Evolutionary conservation across 2,329 filamentous ascomycete species (phyloP).

Genomic region (Coniochaeta sp.): DNA sequence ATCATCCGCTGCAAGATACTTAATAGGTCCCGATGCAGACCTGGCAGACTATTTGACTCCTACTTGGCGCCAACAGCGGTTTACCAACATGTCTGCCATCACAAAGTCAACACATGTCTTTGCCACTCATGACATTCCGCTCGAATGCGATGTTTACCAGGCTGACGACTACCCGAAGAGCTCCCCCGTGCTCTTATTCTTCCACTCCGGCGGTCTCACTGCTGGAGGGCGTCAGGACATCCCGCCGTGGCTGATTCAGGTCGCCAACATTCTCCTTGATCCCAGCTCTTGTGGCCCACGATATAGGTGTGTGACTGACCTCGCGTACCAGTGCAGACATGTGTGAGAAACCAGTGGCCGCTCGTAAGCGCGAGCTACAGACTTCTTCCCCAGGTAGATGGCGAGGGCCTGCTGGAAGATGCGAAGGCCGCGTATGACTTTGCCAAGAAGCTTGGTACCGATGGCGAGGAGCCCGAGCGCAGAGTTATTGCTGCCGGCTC

Average conservation of each 20-base stretch:
- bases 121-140: constrained; percentile 21
- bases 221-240: constrained; percentile 22
- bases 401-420: constrained; percentile 21
- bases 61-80: not conserved
- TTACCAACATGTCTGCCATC: constrained; percentile 4
- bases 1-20: not conserved
- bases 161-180: constrained; percentile 13
- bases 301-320: not conserved
- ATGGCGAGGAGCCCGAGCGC: constrained; percentile 6
- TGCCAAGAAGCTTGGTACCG: constrained; percentile 14
- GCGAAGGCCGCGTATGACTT: constrained; percentile 23
- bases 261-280: constrained; percentile 14
- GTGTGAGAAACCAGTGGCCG: constrained; percentile 22
- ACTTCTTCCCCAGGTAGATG: constrained; percentile 23
- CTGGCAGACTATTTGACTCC: not conserved
- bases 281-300: not conserved
- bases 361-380: constrained; percentile 27
- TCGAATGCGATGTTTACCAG: constrained; percentile 28
- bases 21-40: not conserved
- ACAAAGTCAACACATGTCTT: constrained; percentile 19
- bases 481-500: constrained; percentile 23
- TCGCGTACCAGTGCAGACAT: constrained; percentile 13
- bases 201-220: constrained; percentile 26
- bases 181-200: constrained; percentile 26
- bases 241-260: constrained; percentile 25